Evolutionary conservation across 768 basidiomycete species (phyloP).

Genomic region (Pseudohyphozyma bogoriensis): DNA sequence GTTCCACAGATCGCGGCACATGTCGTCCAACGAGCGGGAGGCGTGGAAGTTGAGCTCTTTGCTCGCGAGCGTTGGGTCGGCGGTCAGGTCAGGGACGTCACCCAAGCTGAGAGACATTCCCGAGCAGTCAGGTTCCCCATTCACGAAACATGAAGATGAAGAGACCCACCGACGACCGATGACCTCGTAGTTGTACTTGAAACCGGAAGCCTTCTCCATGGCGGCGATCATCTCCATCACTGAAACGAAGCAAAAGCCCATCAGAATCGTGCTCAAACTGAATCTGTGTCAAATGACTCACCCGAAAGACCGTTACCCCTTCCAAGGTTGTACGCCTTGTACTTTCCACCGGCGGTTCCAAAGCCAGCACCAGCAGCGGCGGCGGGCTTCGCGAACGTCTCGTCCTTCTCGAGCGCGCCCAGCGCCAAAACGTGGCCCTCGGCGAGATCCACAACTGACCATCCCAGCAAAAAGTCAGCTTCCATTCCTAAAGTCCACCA

Average conservation of each 20-base stretch:
- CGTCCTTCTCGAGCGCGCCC: conserved; percentile 59
- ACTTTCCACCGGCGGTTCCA: conserved; percentile 44
- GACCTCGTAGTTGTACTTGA: conserved; percentile 77
- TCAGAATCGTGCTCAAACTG: no score
- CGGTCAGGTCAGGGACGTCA: conserved; percentile 93
- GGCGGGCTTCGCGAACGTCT: conserved; percentile 34
- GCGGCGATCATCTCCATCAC: conserved; percentile 90
- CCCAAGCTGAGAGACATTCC: conserved; percentile 53
- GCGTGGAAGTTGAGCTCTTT: conserved; percentile 89
- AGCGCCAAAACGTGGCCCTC: conserved; percentile 83
- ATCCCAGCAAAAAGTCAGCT: not conserved
- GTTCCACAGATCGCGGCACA: conserved; percentile 97
- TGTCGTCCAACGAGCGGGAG: conserved; percentile 64
- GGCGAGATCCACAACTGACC: conserved; percentile 74
- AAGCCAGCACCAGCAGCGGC: conserved; percentile 22
- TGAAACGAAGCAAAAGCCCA: no score
- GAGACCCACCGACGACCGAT: conserved; percentile 71
- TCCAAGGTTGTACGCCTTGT: conserved; percentile 93
- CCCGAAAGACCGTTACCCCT: conserved; percentile 81
- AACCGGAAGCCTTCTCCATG: conserved; percentile 83
- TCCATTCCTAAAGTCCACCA: no score
- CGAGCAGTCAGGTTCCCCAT: not conserved
- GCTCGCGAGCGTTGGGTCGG: conserved; percentile 81
- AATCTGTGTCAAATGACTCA: no score
- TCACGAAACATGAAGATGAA: no score